phyloP scores from a whole-genome alignment of 2,329 filamentous ascomycete genomes.

The Talaromyces sp. region DNA sequence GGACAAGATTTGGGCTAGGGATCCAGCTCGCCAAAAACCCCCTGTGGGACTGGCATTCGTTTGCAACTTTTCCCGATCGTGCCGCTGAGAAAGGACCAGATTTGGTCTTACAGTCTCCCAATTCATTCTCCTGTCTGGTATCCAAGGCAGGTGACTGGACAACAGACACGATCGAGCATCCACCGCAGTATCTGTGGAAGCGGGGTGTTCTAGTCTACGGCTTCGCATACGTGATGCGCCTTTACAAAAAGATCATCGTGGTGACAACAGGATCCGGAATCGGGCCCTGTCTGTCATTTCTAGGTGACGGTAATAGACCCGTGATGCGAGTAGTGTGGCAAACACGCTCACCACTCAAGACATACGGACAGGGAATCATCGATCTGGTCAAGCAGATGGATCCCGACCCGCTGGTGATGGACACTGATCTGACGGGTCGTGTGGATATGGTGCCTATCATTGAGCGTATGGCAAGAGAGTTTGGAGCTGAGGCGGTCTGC shows the following conservation, averaged over 20 bases:
- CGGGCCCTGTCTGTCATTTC: constrained; percentile 64
- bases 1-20: constrained; percentile 57
- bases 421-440: constrained; percentile 57
- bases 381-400: constrained; percentile 58
- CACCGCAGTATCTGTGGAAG: constrained; percentile 64
- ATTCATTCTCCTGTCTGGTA: constrained; percentile 63
- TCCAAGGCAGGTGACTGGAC: constrained; percentile 79
- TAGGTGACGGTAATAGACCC: constrained; percentile 50
- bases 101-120: not conserved
- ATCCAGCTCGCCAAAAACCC: constrained; percentile 63
- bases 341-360: constrained; percentile 59
- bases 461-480: constrained; percentile 51
- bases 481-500: constrained; percentile 65
- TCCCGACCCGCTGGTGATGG: constrained; percentile 63
- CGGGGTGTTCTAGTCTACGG: constrained; percentile 66
- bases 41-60: constrained; percentile 71
- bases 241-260: constrained; percentile 65
- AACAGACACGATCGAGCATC: constrained; percentile 58
- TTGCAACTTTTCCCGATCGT: constrained; percentile 66
- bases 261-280: constrained; percentile 73
- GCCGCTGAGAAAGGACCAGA: constrained; percentile 40
- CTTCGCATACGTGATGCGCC: constrained; percentile 64
- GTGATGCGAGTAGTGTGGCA: constrained; percentile 66
- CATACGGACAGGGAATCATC: constrained; percentile 61
- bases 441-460: constrained; percentile 60